phyloP scores from a whole-genome alignment of 305 asterid genomes.

The Rubia peregrina region DNA sequence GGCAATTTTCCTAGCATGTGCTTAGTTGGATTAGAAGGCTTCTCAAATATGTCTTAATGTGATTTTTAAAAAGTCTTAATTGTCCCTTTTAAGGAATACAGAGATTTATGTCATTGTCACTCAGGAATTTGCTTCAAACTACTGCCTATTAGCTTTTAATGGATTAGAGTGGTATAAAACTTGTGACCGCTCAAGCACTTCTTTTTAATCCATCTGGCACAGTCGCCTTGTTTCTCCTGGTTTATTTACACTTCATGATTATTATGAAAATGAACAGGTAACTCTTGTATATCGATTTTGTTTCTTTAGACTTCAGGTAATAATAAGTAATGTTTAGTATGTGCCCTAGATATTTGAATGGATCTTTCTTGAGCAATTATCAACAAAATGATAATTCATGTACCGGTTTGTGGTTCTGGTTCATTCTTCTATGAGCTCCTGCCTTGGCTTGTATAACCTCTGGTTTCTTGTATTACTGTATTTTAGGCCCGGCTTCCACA shows the following conservation, averaged over 20 bases:
- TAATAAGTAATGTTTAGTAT: not conserved
- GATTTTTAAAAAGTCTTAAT: not conserved
- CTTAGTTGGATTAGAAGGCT: not conserved
- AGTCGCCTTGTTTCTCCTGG: not conserved
- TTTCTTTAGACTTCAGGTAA: not conserved
- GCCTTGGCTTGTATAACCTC: conserved; percentile 14
- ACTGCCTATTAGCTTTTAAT: not conserved
- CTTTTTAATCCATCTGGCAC: not conserved
- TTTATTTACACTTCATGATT: not conserved
- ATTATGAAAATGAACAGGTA: not conserved
- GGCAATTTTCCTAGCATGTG: not conserved
- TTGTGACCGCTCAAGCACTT: not conserved
- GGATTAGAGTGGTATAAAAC: not conserved
- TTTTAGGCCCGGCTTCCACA: conserved; percentile 93
- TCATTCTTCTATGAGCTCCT: conserved; percentile 19
- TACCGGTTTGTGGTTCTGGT: not conserved
- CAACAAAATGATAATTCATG: not conserved
- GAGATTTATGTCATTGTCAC: not conserved
- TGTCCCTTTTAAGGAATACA: not conserved
- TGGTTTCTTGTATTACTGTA: conserved; percentile 26
- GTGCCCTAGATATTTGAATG: not conserved
- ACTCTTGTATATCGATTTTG: not conserved
- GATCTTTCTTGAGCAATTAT: not conserved
- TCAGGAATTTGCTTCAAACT: not conserved
- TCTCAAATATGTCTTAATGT: not conserved